Base-by-base conservation (phyloP, 1,139 yeast genomes). In the Debaryomyces udenii region DNA sequence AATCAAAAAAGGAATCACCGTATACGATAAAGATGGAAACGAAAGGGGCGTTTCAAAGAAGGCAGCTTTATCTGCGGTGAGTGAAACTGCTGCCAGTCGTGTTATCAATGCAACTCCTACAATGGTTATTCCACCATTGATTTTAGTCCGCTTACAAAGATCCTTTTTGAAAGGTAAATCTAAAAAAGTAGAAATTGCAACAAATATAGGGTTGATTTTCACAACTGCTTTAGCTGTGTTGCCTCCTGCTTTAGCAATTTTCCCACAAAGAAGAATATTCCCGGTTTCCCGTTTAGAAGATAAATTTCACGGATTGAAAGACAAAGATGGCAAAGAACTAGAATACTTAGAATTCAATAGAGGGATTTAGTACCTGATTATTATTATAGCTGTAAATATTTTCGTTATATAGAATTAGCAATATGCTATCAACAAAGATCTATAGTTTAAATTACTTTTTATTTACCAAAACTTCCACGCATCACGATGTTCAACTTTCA, bases 101-200 rank as follows among this genome's bases (percentile, higher is more conserved):
- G 96, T 93, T 38, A 86, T 93, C 53, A 93, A 90, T 59, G 97
- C 98, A 16, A 88, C 99, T 0, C 99, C 99, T 15, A 78, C 93
- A 53, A 93, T 93, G 99, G 99, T 87, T 16, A 65, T 93, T 17
- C 99, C 99, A 1, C 97, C 99, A 2, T 74, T 93, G 53, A 61
- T 88, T 22, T 74, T 93, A 43, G 89, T 89, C 39, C 78, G 75
- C 57, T 71, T 93, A 49, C 98, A 93, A 66, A 77, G 76, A 49
- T 72, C 83, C 0, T 53, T 82, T 22, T 74, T 91, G 50, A 81
- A 76, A 55, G 87, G 89, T 30, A 83, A 81, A 59, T 76, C 88
- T 11, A 65, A 78, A 46, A 72, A 82, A 18, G 68, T 80, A 5
- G 90, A 86, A 53, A 83, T 86, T 9, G 59, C 76, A 29, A 83